These are phyloP conservation scores for Prunus mume DNA, from an alignment of 306 rosid genomes.

Conservation along the genomic window DNA sequence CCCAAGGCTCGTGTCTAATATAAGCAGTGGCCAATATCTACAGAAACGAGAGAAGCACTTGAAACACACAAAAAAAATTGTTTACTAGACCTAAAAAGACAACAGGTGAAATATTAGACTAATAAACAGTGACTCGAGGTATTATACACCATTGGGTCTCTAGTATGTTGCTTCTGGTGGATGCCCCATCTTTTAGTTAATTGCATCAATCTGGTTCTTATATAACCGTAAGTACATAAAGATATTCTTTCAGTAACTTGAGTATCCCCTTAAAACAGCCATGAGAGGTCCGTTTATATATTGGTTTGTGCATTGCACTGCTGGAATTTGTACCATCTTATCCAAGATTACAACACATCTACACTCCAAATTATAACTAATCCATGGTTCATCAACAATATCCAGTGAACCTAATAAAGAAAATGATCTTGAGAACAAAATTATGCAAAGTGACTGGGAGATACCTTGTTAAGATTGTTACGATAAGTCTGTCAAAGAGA, in stretches of 20 bases:
- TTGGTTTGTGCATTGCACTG: background rate
- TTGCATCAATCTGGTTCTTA: background rate
- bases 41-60: constrained; percentile 15
- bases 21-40: constrained; percentile 93
- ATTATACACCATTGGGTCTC: background rate
- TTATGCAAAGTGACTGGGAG: constrained; percentile 8
- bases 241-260: background rate
- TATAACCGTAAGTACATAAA: background rate
- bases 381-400: background rate
- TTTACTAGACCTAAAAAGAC: background rate
- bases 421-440: background rate
- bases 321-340: background rate
- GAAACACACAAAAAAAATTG: background rate
- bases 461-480: constrained; percentile 95
- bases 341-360: background rate
- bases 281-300: background rate
- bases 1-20: constrained; percentile 92
- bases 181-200: background rate
- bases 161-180: background rate
- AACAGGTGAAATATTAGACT: background rate
- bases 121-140: background rate
- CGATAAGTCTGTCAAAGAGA: constrained; percentile 73
- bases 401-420: background rate
- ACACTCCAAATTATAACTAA: background rate
- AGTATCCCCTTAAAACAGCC: background rate